Evolutionary conservation across 345 rosid genomes (phyloP).

Genomic region (Brassica nigra): DNA sequence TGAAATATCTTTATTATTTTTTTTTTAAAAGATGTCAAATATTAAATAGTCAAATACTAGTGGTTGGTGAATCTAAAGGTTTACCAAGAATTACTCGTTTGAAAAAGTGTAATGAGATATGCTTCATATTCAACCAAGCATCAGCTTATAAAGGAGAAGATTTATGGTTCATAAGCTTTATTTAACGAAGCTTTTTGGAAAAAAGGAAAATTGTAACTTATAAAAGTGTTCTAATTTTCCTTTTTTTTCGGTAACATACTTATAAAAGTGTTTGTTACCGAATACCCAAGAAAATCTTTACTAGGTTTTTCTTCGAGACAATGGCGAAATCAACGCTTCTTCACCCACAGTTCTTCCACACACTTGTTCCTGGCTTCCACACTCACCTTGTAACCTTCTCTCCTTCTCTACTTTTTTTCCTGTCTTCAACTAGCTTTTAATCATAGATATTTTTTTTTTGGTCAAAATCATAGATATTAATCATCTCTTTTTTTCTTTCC

Average conservation of each 20-base stretch:
- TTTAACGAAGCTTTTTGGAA: no score
- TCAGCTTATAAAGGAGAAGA: no score
- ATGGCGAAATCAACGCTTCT: slow-evolving; percentile 1
- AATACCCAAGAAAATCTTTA: background rate
- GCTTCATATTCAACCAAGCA: no score
- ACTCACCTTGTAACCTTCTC: slow-evolving; percentile 17
- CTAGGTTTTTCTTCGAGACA: background rate
- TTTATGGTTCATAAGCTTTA: no score
- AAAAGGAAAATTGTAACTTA: background rate
- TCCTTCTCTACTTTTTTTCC: background rate
- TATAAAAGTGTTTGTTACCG: background rate
- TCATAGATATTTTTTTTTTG: background rate
- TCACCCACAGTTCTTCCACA: slow-evolving; percentile 17
- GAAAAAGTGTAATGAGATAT: no score
- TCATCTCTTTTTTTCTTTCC: background rate
- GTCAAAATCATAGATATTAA: no score
- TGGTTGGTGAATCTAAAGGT: no score
- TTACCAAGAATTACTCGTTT: no score
- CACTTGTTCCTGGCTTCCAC: slow-evolving; percentile 5
- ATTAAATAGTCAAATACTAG: no score
- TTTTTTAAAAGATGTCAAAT: no score
- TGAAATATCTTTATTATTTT: no score
- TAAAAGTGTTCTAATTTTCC: background rate
- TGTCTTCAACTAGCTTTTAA: background rate
- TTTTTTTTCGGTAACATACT: no score